Evolutionary conservation across 768 basidiomycete species (phyloP), one percentile per base, ranked within the genome.

Genomic region (Phlegmacium glaucopus): DNA sequence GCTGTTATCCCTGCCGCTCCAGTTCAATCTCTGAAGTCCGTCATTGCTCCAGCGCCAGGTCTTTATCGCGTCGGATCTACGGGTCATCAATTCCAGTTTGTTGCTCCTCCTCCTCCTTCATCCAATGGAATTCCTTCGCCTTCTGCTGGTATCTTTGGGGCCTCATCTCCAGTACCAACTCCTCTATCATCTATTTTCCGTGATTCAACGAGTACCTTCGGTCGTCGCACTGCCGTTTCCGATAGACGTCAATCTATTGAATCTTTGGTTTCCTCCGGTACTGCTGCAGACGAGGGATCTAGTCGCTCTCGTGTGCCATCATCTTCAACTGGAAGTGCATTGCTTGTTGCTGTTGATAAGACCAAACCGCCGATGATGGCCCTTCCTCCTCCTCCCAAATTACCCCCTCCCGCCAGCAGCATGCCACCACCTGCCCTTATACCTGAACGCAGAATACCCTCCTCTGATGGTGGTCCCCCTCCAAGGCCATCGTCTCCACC

Each of bases 401-500:
- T 78, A 43, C 87, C 90, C 0, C 89, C 89, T 8, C 89, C 90
- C 5, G 73, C 78, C 2, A 72, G 58, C 54, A 84, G 66, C 47
- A 87, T 90, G 88, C 80, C 72, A 12, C 90, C 90, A 9, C 90
- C 90, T 1, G 57, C 76, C 11, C 86, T 85, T 61, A 80, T 92
- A 53, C 89, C 90, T 18, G 87, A 90, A 16, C 75, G 77, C 59
- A 79, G 77, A 54, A 54, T 74, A 39, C 69, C 70, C 18, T 69
- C 72, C 4, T 64, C 63, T 12, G 72, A 77, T 7, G 67, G 66
- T 47, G 63, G 72, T 52, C 87, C 88, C 9, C 94, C 94, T 0
- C 86, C 90, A 25, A 76, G 94, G 37, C 95, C 95, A 0, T 87
- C 83, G 4, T 97, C 95, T 0, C 94, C 95, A 2, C 94, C 94